phyloP scores from a whole-genome alignment of 495 filamentous ascomycete genomes.

The Penicillium riverlandense region DNA sequence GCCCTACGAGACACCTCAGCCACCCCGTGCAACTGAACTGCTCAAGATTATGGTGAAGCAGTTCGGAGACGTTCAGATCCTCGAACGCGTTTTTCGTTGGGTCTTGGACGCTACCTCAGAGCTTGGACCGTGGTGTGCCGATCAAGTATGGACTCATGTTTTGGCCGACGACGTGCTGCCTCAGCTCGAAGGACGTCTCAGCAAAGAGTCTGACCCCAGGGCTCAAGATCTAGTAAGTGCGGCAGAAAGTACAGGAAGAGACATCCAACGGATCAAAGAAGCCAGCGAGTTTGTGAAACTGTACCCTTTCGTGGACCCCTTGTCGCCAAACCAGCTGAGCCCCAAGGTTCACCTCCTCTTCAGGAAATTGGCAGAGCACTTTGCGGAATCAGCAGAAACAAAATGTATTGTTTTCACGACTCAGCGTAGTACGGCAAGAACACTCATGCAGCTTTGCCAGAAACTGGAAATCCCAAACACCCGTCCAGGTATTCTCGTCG shows the following conservation, averaged over 20 bases:
- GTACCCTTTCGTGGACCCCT: constrained; percentile 40
- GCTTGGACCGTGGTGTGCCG: constrained; percentile 82
- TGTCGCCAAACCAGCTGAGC: constrained; percentile 46
- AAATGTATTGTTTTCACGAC: constrained; percentile 89
- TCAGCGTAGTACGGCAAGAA: constrained; percentile 66
- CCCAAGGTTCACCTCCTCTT: constrained; percentile 63
- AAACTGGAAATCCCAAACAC: constrained; percentile 51
- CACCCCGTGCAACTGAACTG: constrained; percentile 57
- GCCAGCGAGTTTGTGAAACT: constrained; percentile 50
- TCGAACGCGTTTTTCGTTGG: constrained; percentile 54
- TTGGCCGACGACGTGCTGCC: constrained; percentile 57
- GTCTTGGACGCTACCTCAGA: constrained; percentile 54
- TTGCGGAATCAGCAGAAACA: constrained; percentile 44
- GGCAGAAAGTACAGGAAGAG: not conserved
- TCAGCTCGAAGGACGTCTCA: constrained; percentile 55
- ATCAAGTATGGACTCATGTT: constrained; percentile 70
- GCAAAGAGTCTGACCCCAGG: constrained; percentile 24
- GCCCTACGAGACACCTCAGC: constrained; percentile 44
- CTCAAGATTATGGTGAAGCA: constrained; percentile 45
- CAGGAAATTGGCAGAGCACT: constrained; percentile 49
- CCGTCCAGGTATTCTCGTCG: constrained; percentile 59
- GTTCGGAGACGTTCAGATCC: constrained; percentile 49
- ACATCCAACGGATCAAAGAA: constrained; percentile 49
- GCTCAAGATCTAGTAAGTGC: not conserved
- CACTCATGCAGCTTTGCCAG: constrained; percentile 60